phyloP scores from a whole-genome alignment of 2,329 filamentous ascomycete species.

The Cercospora nicotianae region DNA sequence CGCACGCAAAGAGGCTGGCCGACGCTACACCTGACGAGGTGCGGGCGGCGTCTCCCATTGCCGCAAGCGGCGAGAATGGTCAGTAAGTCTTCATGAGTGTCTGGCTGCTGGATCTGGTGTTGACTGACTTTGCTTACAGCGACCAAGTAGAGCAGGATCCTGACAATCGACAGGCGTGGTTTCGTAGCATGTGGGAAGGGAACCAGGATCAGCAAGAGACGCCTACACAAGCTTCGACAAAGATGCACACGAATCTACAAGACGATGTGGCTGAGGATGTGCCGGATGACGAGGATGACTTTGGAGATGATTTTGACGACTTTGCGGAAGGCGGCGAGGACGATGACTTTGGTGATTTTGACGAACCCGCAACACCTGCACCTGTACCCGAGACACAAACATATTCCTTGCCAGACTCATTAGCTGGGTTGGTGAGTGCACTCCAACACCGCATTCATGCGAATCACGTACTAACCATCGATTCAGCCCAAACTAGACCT shows the following conservation, averaged over 20 bases:
- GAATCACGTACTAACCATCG: constrained; percentile 30
- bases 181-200: constrained; percentile 37
- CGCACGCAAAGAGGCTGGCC: constrained; percentile 56
- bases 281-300: constrained; percentile 64
- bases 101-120: background rate
- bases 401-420: constrained; percentile 39
- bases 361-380: constrained; percentile 37
- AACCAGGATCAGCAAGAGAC: constrained; percentile 22
- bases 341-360: constrained; percentile 56
- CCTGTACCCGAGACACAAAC: constrained; percentile 34
- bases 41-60: constrained; percentile 48
- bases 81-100: constrained; percentile 45
- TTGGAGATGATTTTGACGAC: constrained; percentile 69
- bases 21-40: constrained; percentile 62
- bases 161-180: constrained; percentile 37
- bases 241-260: constrained; percentile 42
- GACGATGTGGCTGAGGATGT: constrained; percentile 56
- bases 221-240: constrained; percentile 16
- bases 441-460: constrained; percentile 14
- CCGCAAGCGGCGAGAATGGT: constrained; percentile 58
- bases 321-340: constrained; percentile 53
- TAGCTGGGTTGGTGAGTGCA: constrained; percentile 52
- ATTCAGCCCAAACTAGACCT: constrained; percentile 35
- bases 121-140: constrained; percentile 26
- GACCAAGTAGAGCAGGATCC: constrained; percentile 38